A percentile compares a stretch with the other conserved stretches of the same genome.
Conservation (phyloP, 129 eudicot species). For the Saposhnikovia divaricata region DNA sequence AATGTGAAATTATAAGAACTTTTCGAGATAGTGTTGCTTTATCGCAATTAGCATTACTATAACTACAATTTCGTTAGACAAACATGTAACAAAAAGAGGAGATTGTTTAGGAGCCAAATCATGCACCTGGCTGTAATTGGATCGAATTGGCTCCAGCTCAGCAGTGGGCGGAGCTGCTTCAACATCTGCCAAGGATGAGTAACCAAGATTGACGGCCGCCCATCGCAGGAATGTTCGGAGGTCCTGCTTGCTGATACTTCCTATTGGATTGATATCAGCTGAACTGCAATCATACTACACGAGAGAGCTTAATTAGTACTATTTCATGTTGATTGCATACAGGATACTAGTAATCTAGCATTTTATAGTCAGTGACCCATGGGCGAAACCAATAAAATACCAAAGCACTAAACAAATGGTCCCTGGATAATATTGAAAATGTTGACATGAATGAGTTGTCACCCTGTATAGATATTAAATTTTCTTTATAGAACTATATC, state of each 20-base stretch:
- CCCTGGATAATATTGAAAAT: neutral
- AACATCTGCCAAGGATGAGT: conserved; percentile 74
- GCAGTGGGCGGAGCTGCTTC: conserved; percentile 99
- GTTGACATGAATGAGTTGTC: neutral
- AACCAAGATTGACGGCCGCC: conserved; percentile 92
- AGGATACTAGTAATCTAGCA: neutral
- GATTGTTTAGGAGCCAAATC: neutral
- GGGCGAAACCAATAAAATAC: neutral
- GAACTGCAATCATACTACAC: conserved; percentile 96
- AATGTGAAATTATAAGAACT: neutral
- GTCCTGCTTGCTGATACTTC: conserved; percentile 94
- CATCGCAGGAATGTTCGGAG: conserved; percentile 73
- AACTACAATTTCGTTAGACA: neutral
- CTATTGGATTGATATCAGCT: conserved; percentile 95
- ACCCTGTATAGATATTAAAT: neutral
- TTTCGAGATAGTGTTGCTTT: neutral
- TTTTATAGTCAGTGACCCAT: neutral
- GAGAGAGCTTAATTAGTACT: neutral
- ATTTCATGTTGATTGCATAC: neutral
- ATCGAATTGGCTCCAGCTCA: conserved; percentile 92
- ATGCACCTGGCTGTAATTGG: conserved; percentile 81
- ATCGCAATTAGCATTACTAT: neutral
- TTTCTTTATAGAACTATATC: neutral
- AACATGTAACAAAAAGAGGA: neutral
- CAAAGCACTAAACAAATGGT: neutral